These are phyloP conservation scores for Pseudonitzschia pungens DNA, from an alignment of 108 stramenopile species.

Conservation along the genomic window DNA sequence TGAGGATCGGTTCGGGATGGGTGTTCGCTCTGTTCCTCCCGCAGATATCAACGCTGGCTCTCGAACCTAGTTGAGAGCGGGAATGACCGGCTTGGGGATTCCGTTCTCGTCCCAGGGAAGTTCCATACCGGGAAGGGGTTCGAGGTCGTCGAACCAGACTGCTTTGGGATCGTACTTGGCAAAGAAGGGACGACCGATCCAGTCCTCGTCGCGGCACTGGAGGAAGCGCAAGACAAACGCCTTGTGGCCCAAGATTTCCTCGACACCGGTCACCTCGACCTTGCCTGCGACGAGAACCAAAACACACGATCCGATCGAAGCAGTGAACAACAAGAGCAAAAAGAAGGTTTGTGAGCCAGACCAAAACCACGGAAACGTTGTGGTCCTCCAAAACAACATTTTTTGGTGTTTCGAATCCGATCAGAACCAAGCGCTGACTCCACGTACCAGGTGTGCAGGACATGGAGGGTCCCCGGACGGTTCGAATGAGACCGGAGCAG, in stretches of 20 bases:
- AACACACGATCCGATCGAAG: not conserved
- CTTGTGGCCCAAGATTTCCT: slow-evolving; percentile 53
- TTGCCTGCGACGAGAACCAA: slow-evolving; percentile 28
- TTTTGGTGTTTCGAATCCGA: too few species aligned
- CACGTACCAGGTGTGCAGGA: slow-evolving; percentile 44
- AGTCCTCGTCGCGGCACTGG: slow-evolving; percentile 58
- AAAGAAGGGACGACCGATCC: slow-evolving; percentile 60
- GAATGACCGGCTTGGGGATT: slow-evolving; percentile 34
- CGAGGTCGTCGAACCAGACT: slow-evolving; percentile 60
- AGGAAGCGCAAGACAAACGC: slow-evolving; percentile 59
- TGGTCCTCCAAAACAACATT: too few species aligned
- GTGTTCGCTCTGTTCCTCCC: too few species aligned
- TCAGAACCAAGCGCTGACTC: too few species aligned
- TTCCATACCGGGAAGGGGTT: slow-evolving; percentile 47
- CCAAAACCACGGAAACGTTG: too few species aligned
- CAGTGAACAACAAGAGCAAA: not conserved
- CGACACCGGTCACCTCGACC: slow-evolving; percentile 60
- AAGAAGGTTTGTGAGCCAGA: not conserved
- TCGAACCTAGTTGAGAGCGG: slow-evolving; percentile 23
- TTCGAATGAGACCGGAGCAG: slow-evolving; percentile 56
- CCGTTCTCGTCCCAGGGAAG: slow-evolving; percentile 53
- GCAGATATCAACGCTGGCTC: too few species aligned
- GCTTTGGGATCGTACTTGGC: slow-evolving; percentile 57
- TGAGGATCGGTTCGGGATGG: too few species aligned
- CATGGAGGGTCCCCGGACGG: slow-evolving; percentile 67